These are phyloP conservation scores for Crucibulum laeve DNA, from an alignment of 768 basidiomycete genomes.

Conservation along the genomic window DNA sequence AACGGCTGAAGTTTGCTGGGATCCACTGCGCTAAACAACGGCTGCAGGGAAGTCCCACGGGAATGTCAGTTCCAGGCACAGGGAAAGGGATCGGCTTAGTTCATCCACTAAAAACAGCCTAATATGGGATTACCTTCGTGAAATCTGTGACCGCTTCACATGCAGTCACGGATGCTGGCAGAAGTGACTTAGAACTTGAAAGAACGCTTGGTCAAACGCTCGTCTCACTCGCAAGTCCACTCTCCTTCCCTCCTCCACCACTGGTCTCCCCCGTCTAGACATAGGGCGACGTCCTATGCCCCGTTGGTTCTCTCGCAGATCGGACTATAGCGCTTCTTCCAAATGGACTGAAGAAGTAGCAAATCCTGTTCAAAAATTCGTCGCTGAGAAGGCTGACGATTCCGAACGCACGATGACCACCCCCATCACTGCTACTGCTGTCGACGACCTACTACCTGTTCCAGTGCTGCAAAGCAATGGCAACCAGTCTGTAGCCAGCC, in stretches of 20 bases:
- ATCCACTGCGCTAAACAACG: too few relatives aligned
- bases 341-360: constrained; percentile 6
- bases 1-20: too few relatives aligned
- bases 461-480: constrained; percentile 32
- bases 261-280: background rate
- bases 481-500: constrained; percentile 17
- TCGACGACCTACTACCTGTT: constrained; percentile 31
- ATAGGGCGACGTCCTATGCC: background rate
- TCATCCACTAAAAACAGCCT: too few relatives aligned
- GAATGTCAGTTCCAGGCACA: too few relatives aligned
- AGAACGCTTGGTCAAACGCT: too few relatives aligned
- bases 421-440: constrained; percentile 20
- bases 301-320: background rate
- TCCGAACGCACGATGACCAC: constrained; percentile 13
- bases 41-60: too few relatives aligned
- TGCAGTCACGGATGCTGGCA: too few relatives aligned
- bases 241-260: background rate
- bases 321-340: background rate
- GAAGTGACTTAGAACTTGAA: too few relatives aligned
- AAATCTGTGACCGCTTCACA: too few relatives aligned
- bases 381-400: constrained; percentile 5
- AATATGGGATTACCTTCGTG: too few relatives aligned
- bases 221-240: background rate
- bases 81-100: too few relatives aligned
- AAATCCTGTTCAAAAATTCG: constrained; percentile 8